Base-by-base conservation (phyloP, 1,139 yeast genomes). In the Diutina pseudorugosa region DNA sequence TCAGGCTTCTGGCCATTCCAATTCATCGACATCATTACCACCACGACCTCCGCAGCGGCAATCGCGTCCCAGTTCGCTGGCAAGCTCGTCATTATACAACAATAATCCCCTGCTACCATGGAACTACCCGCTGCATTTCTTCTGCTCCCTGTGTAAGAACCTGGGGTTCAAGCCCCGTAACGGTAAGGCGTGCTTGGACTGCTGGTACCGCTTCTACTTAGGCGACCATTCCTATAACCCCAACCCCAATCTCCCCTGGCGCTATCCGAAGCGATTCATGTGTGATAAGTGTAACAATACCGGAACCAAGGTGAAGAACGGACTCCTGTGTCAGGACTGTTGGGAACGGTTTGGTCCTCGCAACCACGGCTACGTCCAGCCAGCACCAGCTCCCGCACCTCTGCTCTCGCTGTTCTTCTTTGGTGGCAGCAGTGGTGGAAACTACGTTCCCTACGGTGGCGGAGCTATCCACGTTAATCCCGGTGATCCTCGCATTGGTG, bases 401-500 rank as follows among this genome's bases (percentile, higher is more conserved):
- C 56, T 57, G 42, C 30, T 21, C 11, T 23, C 9, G 18, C 47
- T 21, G 25, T 20, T 43, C 25, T 16, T 9, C 8, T 43, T 21
- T 21, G 47, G 47, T 25, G 41, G 47, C 11, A 33, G 9, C 11
- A 9, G 16, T 33, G 11, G 33, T 18, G 40, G 40, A 16, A 20
- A 25, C 9, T 30, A 47, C 27, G 16, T 12, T 18, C 25, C 16
- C 23, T 14, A 41, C 50, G 43, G 19, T 11, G 18, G 45, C 75
- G 82, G 0, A 1, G 36, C 36, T 11, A 52, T 77, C 11, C 68
- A 79, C 36, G 85, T 86, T 1, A 66, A 62, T 11, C 95, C 96
- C 0, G 96, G 96, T 1, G 95, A 89, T 59, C 95, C 95, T 0
- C 65, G 91, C 23, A 69, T 88, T 12, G 96, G 96, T 0, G 96